phyloP scores from a whole-genome alignment of 1,284 basidiomycete genomes.

The Ustilago nuda region DNA sequence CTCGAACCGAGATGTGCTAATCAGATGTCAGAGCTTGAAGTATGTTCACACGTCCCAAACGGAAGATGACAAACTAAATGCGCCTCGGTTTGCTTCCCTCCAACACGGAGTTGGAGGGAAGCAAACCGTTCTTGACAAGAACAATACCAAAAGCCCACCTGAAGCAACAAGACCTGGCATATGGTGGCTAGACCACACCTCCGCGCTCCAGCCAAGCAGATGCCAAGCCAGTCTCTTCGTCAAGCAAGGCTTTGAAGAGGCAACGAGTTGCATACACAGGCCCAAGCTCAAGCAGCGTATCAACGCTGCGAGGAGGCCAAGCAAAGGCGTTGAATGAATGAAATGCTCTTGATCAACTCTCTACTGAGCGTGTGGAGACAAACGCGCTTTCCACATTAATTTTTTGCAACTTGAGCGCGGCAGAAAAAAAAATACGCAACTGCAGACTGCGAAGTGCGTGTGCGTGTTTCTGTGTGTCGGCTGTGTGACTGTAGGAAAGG shows the following conservation, averaged over 20 bases:
- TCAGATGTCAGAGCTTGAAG: not conserved
- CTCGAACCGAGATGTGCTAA: not conserved
- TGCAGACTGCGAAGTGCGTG: not conserved
- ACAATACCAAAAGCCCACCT: not conserved
- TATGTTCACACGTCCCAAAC: not conserved
- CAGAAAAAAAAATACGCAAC: slow-evolving; percentile 5
- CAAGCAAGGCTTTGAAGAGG: not conserved
- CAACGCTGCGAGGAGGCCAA: not conserved
- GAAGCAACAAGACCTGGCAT: not conserved
- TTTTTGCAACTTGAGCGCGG: slow-evolving; percentile 14
- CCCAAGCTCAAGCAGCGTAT: not conserved
- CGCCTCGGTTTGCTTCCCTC: too few species aligned
- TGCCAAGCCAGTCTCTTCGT: not conserved
- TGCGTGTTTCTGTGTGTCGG: slow-evolving; percentile 9
- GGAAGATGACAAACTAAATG: slow-evolving; percentile 1
- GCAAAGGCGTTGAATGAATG: not conserved
- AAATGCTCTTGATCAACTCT: not conserved
- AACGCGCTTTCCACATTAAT: slow-evolving; percentile 7
- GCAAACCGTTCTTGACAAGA: too few species aligned
- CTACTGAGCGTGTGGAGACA: slow-evolving; percentile 14
- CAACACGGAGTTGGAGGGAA: not conserved
- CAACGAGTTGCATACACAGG: not conserved
- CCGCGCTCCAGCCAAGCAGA: not conserved
- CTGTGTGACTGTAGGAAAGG: slow-evolving; percentile 10
- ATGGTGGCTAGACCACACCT: not conserved